Conservation (phyloP, 805 yeast species). For the Komagataella pseudopastoris region DNA sequence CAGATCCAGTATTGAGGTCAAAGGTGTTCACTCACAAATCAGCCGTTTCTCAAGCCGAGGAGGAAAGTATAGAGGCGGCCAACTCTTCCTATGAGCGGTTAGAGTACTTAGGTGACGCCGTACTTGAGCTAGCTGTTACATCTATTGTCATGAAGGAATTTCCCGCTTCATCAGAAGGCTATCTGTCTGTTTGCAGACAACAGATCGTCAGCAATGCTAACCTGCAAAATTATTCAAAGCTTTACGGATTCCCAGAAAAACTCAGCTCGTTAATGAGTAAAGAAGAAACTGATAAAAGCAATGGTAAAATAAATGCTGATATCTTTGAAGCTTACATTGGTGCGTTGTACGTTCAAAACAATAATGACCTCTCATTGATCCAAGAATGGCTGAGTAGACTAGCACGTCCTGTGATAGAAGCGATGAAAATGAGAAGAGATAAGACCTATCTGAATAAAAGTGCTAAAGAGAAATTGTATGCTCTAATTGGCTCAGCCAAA, state of each 20-base stretch:
- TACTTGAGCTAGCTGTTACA: slow-evolving; percentile 62
- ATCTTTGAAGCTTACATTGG: slow-evolving; percentile 91
- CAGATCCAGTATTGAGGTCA: slow-evolving; percentile 41
- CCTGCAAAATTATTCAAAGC: slow-evolving; percentile 52
- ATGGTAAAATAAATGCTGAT: slow-evolving; percentile 71
- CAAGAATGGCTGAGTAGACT: slow-evolving; percentile 43
- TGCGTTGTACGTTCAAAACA: slow-evolving; percentile 54
- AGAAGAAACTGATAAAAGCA: slow-evolving; percentile 31
- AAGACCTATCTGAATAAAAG: slow-evolving; percentile 32
- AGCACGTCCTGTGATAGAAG: slow-evolving; percentile 29
- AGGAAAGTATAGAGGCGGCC: slow-evolving; percentile 43
- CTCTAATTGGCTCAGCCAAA: slow-evolving; percentile 65
- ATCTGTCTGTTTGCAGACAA: slow-evolving; percentile 57
- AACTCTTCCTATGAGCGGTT: slow-evolving; percentile 70
- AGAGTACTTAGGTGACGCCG: slow-evolving; percentile 86
- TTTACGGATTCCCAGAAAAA: slow-evolving; percentile 51
- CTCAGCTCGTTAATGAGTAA: slow-evolving; percentile 38
- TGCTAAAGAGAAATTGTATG: slow-evolving; percentile 71
- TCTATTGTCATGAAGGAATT: slow-evolving; percentile 49
- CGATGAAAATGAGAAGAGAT: slow-evolving; percentile 16
- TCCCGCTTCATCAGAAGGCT: slow-evolving; percentile 72
- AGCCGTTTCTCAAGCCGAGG: slow-evolving; percentile 38
- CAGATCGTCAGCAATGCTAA: slow-evolving; percentile 61
- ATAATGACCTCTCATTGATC: slow-evolving; percentile 30
- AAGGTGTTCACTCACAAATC: slow-evolving; percentile 80